Evolutionary conservation across 495 filamentous ascomycete species (phyloP).

Genomic region (Annulohypoxylon nitens): DNA sequence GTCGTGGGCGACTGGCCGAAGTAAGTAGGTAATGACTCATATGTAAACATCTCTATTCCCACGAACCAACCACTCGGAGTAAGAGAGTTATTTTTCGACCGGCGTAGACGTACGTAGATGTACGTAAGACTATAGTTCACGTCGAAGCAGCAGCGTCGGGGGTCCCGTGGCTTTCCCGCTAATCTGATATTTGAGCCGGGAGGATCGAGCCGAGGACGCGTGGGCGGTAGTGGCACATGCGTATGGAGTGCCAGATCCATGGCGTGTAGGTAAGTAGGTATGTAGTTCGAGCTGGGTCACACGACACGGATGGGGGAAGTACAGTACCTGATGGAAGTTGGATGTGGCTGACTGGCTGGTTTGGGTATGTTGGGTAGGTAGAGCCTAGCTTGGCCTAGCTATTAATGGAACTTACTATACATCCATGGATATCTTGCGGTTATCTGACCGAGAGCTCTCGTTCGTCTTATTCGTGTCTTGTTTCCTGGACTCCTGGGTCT

Average conservation of each 20-base stretch:
- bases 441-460: not conserved
- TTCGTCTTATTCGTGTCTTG: not conserved
- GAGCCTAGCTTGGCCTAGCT: not conserved
- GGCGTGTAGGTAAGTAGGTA: not conserved
- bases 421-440: not conserved
- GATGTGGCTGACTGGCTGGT: not conserved
- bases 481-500: not conserved
- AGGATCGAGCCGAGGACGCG: slow-evolving; percentile 6
- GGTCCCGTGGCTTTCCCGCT: slow-evolving; percentile 12
- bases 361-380: not conserved
- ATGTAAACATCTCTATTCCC: not conserved
- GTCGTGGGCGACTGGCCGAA: slow-evolving; percentile 1
- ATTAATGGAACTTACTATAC: slow-evolving; percentile 1
- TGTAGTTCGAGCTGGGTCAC: not conserved
- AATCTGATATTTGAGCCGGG: not conserved
- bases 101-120: slow-evolving; percentile 17
- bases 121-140: slow-evolving; percentile 2
- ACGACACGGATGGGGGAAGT: not conserved
- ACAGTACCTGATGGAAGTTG: not conserved
- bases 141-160: not conserved
- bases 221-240: not conserved
- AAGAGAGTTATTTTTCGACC: not conserved
- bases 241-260: too few species aligned
- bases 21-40: slow-evolving; percentile 8
- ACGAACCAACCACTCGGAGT: slow-evolving; percentile 10